Evolutionary conservation across 2,329 filamentous ascomycete genomes (phyloP), one percentile per base, ranked within the genome.

Genomic region (Colletotrichum lentis): DNA sequence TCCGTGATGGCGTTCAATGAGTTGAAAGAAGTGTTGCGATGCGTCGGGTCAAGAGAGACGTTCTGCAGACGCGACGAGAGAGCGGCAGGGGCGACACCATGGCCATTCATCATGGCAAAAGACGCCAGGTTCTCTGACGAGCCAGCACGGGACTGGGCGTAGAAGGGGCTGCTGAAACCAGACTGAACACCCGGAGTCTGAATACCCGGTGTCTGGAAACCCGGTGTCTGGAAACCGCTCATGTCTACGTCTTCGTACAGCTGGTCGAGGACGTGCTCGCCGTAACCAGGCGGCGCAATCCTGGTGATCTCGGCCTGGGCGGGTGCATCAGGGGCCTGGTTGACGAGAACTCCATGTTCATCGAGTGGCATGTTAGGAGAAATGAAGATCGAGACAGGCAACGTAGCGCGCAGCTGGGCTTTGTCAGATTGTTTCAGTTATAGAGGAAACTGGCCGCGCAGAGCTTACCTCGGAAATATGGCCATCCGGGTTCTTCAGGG

Each of bases 351-450:
- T 73, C 97, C 96, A 69, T 95, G 88, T 60, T 97, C 93, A 74
- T 96, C 93, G 44, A 97, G 87, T 0, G 93, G 91, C 74, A 97
- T 89, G 75, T 96, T 96, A 0, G 96, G 95, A 5, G 96, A 99
- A 72, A 98, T 97, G 80, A 97, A 97, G 46, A 99, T 90, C 62
- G 93, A 93, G 18, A 98, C 87, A 1, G 96, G 94, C 39, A 98
- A 87, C 49, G 94, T 96, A 54, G 95, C 95, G 60, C 95, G 91
- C 60, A 97, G 87, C 89, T 92, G 72, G 37, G 12, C 39, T 20
- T 52, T 44, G 62, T 74, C 52, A 73, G 69, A 43, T 8, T 37
- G 14, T 46, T 52, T 31, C 3, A 6, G 43, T 8, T 7, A 7
- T 18, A 14, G 41, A n/a, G 16, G 16, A 10, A 12, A 31, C 10